Evolutionary conservation across 2,329 filamentous ascomycete species (phyloP).

Genomic region (Paecilomyces niveus): DNA sequence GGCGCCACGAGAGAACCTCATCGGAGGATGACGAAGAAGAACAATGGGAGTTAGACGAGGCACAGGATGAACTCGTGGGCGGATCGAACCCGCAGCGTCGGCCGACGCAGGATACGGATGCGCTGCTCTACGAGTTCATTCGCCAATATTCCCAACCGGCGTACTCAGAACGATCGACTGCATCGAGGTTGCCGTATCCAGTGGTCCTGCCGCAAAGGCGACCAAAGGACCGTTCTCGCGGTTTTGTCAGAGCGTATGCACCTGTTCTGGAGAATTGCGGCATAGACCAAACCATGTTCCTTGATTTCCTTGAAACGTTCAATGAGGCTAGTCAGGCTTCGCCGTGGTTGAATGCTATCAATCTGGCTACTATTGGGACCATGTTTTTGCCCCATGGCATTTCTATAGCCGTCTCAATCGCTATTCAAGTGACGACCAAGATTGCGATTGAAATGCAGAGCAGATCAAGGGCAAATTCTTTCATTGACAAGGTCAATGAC

Average conservation of each 20-base stretch:
- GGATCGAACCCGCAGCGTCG: neutral
- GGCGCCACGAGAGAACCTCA: neutral
- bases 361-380: conserved; percentile 34
- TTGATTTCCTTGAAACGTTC: conserved; percentile 30
- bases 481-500: conserved; percentile 50
- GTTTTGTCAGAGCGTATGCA: conserved; percentile 35
- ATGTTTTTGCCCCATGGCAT: conserved; percentile 34
- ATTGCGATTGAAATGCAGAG: conserved; percentile 24
- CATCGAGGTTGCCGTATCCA: conserved; percentile 19
- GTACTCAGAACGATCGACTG: neutral
- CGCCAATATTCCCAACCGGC: neutral
- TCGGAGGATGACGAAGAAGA: neutral
- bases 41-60: neutral
- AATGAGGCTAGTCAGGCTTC: conserved; percentile 33
- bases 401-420: conserved; percentile 37
- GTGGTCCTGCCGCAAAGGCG: conserved; percentile 35
- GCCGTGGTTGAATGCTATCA: conserved; percentile 34
- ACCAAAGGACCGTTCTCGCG: conserved; percentile 27
- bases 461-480: conserved; percentile 39
- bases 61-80: neutral
- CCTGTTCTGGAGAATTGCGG: conserved; percentile 27
- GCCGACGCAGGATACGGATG: neutral
- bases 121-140: neutral
- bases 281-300: conserved; percentile 28
- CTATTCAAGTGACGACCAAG: conserved; percentile 37